Evolutionary conservation across 1,284 basidiomycete genomes (phyloP), one percentile per base, ranked within the genome.

Genomic region (Trichosporon faecale): DNA sequence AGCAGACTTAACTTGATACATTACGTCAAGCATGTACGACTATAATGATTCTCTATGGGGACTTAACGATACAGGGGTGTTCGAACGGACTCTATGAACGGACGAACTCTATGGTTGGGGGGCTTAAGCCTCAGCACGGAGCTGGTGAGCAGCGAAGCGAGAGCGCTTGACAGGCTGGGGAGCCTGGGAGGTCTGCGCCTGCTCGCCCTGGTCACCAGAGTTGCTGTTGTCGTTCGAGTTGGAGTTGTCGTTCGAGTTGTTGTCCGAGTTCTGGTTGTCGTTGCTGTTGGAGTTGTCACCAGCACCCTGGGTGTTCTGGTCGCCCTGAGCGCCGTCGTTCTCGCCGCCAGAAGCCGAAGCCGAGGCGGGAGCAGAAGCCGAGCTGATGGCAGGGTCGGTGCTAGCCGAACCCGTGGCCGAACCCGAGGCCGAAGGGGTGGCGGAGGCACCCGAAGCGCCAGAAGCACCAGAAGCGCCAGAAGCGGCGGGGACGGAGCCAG

Each of bases 11-110:
- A 61, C 57, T 61, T 31, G 57, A 61, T 61, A 61, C 57, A 61
- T 61, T 61, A 61, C 27, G 57, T 61, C 57, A 61, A 61, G 57
- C 29, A 61, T 61, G 57, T 61, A 61, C 27, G 27, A 61, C 57
- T 61, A 61, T 61, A 61, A 31, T 16, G 29, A n/a, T 61, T 61
- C 27, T n/a, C 57, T 61, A 31, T 37, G 11, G 7, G 3, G 29
- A 33, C 31, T 61, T 61, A 61, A 31, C 57, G 57, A 31, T 61
- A 61, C 57, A 61, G 27, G 9, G 49, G 49, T 29, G 12, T 61
- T 61, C 14, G 27, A 12, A 60, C 6, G 25, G 6, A 60, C 11
- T 16, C 16, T 18, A 16, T 25, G n/a, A n/a, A n/a, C n/a, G n/a
- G n/a, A 21, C 21, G 27, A 6, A 11, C 21, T 31, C 9, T 16